Evolutionary conservation across 208 protist species (phyloP), one percentile per base, ranked within the genome.

Genomic region (Trypanosoma congolense): DNA sequence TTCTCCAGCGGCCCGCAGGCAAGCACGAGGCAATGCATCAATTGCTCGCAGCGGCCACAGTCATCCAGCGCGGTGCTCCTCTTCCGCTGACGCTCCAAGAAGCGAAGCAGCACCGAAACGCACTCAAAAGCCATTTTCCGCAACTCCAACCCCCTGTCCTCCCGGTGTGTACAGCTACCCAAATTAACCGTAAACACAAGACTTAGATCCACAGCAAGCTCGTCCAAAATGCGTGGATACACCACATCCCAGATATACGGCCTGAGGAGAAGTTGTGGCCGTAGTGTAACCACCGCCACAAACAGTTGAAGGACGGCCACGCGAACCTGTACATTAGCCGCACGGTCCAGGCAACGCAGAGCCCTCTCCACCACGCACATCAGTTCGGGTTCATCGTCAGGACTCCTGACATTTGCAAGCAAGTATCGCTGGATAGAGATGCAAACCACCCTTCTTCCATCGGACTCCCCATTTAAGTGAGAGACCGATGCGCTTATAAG

Each of bases 41-140:
- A 54, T 25, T 65, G 49, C 16, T 58, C 45, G 31, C 75, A 63
- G 14, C 69, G 66, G 25, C 46, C 49, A 50, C 82, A 76, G 45
- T 77, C 85, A 14, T 80, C 56, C 2, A 86, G 46, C n/a, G n/a
- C n/a, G 14, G 80, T 38, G 26, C 65, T 73, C 21, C 63, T 56
- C 38, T 41, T 54, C 4, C 43, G 51, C 22, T 61, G 56, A 28
- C 58, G 64, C 24, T 58, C 62, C 0, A 42, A 61, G 19, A 79
- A 57, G 24, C 83, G 73, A 43, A 95, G 66, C 22, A 96, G 57
- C 18, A 78, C 84, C 36, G 93, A 84, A 69, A 98, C 76, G 62
- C 90, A 97, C 63, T 97, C 93, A 49, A 93, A 97, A 1, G 94
- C 90, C 25, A 87, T 77, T 68, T 97, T 97, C 48, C 97, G 85